These are phyloP conservation scores for Phytopythium chamaehyphon DNA, from an alignment of 352 stramenopile species.

Conservation along the genomic window DNA sequence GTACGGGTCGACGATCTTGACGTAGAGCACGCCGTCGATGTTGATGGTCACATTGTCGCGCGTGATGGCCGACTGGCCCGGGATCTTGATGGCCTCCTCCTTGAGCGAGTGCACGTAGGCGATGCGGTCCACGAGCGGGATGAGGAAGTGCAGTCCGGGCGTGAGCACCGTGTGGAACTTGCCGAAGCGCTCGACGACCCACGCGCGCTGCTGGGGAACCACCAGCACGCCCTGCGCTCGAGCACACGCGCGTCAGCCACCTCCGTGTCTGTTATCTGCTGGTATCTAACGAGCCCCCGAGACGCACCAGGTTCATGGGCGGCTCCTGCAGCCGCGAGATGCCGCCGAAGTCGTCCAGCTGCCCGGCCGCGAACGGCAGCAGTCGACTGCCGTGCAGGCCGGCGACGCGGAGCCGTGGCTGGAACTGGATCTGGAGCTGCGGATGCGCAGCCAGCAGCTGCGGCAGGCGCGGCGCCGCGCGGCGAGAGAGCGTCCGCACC, in stretches of 20 bases:
- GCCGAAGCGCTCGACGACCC: slow-evolving; percentile 90
- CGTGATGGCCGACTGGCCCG: slow-evolving; percentile 87
- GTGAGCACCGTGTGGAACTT: slow-evolving; percentile 87
- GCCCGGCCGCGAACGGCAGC: slow-evolving; percentile 15
- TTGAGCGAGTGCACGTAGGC: slow-evolving; percentile 92
- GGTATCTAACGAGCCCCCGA: no score
- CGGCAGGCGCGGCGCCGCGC: slow-evolving; percentile 11
- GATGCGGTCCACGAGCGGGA: slow-evolving; percentile 88
- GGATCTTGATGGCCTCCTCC: slow-evolving; percentile 90
- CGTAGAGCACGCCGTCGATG: slow-evolving; percentile 91
- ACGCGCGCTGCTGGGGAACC: slow-evolving; percentile 86
- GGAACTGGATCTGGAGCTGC: no score
- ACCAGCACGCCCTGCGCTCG: slow-evolving; percentile 68
- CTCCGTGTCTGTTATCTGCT: no score
- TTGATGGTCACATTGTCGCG: slow-evolving; percentile 91
- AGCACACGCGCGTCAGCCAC: background rate
- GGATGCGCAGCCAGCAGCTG: background rate
- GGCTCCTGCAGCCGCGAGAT: slow-evolving; percentile 41
- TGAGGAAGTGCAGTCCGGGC: slow-evolving; percentile 87
- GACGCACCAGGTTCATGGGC: slow-evolving; percentile 45
- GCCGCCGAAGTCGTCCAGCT: slow-evolving; percentile 38
- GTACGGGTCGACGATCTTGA: slow-evolving; percentile 89
- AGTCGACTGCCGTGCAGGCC: slow-evolving; percentile 25
- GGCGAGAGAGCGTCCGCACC: slow-evolving; percentile 15
- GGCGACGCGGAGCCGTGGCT: background rate